Base-by-base conservation (phyloP, 129 eudicot genomes). In the Tanacetum coccineum region DNA sequence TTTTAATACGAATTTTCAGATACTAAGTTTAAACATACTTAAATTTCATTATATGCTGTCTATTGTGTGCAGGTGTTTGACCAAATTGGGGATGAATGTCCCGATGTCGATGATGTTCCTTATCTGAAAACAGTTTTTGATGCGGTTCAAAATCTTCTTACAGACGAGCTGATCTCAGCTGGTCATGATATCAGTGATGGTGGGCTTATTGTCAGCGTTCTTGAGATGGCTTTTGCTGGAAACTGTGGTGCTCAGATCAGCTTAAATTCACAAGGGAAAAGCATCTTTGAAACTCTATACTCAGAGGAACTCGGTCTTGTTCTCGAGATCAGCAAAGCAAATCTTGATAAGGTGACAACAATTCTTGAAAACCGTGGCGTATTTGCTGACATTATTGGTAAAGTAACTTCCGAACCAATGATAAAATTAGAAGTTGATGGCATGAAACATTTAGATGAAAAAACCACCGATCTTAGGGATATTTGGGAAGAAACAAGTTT, bases 141-240 rank as follows among this genome's bases (percentile, higher is more conserved):
- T 68, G 90, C 66, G 28, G 95, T 93, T 64, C 99, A 93, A 45
- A 81, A 84, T 60, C 93, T 93, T 59, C 58, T 89, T 50, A 72
- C 67, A 30, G 88, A 81, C 48, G 95, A 82, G 6, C 70, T 84
- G 26, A 87, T 93, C 30, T 86, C 99, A 18, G 92, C 96, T 32
- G 99, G 99, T 25, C 99, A 93, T 51, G 99, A 93, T 66, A 57
- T 86, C 69, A 93, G 99, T 73, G 99, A 93, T 9, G 99, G 99
- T 20, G 99, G 96, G 19, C 73, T 93, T 52, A 56, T 93, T 2
- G 82, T 93, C 13, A 26, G 77, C 55, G 70, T 72, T 59, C 95
- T 93, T 4, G 96, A 93, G 78, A 93, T 93, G 99, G 99, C 96
- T 13, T 93, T 93, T 75, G 96, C 96, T 12, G 99, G 99, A 28